Evolutionary conservation across 2,329 filamentous ascomycete species (phyloP).

Genomic region (Cladosporium sp.): DNA sequence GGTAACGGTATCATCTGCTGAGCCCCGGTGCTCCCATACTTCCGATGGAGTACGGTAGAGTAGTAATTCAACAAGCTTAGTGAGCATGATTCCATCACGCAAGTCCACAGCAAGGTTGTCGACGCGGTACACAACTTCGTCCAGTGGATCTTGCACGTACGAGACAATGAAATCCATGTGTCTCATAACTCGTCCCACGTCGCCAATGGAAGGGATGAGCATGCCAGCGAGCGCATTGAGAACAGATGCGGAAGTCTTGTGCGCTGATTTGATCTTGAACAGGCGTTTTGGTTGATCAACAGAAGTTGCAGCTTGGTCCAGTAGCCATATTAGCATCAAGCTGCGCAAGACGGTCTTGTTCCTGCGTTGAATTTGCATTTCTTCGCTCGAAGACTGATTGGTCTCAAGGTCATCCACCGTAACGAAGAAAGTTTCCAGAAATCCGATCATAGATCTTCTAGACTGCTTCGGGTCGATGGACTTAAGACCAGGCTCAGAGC

Average conservation of each 20-base stretch:
- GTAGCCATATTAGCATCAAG: conserved; percentile 55
- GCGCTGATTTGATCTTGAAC: conserved; percentile 47
- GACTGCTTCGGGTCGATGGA: conserved; percentile 20
- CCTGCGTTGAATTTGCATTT: neutral
- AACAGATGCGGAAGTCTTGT: conserved; percentile 54
- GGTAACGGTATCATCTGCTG: conserved; percentile 29
- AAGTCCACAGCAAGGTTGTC: conserved; percentile 59
- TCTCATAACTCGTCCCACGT: conserved; percentile 50
- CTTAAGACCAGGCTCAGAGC: neutral
- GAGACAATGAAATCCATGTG: conserved; percentile 54
- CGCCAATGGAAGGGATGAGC: conserved; percentile 55
- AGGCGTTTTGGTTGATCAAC: conserved; percentile 36
- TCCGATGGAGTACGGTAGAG: conserved; percentile 35
- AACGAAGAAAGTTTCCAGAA: conserved; percentile 55
- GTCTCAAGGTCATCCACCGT: conserved; percentile 50
- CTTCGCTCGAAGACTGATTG: neutral
- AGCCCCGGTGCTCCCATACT: neutral
- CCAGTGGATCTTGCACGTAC: conserved; percentile 52
- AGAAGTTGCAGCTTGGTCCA: conserved; percentile 50
- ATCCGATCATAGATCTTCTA: conserved; percentile 30
- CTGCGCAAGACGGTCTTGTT: conserved; percentile 52
- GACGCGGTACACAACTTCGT: conserved; percentile 56
- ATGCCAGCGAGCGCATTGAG: conserved; percentile 49
- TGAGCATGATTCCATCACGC: conserved; percentile 57
- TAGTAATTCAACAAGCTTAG: conserved; percentile 55